Conservation (phyloP, 768 basidiomycete genomes). For the Mrakia frigida region DNA sequence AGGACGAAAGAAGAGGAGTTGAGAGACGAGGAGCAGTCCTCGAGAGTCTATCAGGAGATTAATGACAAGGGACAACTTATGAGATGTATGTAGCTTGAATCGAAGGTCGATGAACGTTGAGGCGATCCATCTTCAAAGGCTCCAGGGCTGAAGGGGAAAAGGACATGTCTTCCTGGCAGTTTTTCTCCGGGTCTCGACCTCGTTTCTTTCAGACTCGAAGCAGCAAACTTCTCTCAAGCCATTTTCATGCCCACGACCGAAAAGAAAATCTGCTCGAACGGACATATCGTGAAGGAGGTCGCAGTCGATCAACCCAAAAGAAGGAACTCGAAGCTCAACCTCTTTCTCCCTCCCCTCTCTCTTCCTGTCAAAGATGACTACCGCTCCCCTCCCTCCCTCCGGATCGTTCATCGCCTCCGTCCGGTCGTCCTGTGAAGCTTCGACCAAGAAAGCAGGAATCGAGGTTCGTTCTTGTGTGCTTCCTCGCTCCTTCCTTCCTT, state of each 20-base stretch:
- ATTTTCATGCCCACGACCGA: neutral
- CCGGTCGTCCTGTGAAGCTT: neutral
- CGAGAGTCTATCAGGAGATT: too few relatives aligned
- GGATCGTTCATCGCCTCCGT: conserved; percentile 23
- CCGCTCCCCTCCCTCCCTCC: conserved; percentile 18
- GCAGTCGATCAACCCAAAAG: neutral
- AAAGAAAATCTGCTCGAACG: neutral
- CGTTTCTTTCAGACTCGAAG: neutral
- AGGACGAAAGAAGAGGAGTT: too few relatives aligned
- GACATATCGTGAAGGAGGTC: neutral
- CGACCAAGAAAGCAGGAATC: conserved; percentile 8
- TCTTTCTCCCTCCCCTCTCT: neutral
- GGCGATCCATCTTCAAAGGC: too few relatives aligned
- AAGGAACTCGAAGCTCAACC: neutral
- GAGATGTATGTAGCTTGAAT: too few relatives aligned
- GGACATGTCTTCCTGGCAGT: too few relatives aligned
- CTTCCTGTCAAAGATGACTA: neutral
- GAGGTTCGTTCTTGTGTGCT: conserved; percentile 11
- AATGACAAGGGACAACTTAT: too few relatives aligned
- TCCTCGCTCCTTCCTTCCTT: neutral
- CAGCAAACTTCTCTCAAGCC: too few relatives aligned
- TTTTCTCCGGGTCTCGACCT: too few relatives aligned
- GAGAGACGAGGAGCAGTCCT: too few relatives aligned
- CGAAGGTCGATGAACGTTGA: too few relatives aligned
- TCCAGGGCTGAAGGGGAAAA: too few relatives aligned